phyloP scores from a whole-genome alignment of 495 filamentous ascomycete species.

The Stereocaulon alpinum region DNA sequence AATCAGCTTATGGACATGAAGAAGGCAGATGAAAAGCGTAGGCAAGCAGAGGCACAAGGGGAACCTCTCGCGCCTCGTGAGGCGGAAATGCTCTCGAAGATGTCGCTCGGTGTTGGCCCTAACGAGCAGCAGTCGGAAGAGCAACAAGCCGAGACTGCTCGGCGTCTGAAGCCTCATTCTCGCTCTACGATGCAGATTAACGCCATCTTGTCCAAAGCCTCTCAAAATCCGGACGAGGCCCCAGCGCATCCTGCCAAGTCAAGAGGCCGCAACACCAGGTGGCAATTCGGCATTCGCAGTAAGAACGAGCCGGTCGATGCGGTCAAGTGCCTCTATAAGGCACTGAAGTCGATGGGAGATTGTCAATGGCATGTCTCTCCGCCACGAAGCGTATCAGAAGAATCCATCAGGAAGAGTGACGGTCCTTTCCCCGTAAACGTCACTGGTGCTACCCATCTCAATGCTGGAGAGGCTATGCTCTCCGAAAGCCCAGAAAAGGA shows the following conservation, averaged over 20 bases:
- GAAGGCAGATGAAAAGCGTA: conserved; percentile 33
- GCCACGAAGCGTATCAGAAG: conserved; percentile 22
- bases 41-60: conserved; percentile 17
- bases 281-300: conserved; percentile 95
- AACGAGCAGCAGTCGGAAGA: conserved; percentile 53
- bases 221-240: conserved; percentile 55
- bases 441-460: conserved; percentile 21
- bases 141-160: conserved; percentile 64
- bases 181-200: conserved; percentile 45
- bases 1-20: conserved; percentile 75
- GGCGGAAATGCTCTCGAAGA: conserved; percentile 5
- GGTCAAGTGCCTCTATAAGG: conserved; percentile 86
- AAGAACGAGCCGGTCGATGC: conserved; percentile 90
- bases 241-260: conserved; percentile 43
- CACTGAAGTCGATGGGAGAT: conserved; percentile 74
- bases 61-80: conserved; percentile 16
- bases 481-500: conserved; percentile 23
- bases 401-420: conserved; percentile 21
- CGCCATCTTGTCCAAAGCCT: conserved; percentile 41
- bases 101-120: conserved; percentile 10
- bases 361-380: conserved; percentile 56
- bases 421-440: conserved; percentile 21
- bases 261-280: conserved; percentile 53
- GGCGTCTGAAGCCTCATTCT: conserved; percentile 70
- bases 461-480: conserved; percentile 13